These are phyloP conservation scores for Podila verticillata DNA, from an alignment of 192 early-diverging fungal species.

Conservation along the genomic window DNA sequence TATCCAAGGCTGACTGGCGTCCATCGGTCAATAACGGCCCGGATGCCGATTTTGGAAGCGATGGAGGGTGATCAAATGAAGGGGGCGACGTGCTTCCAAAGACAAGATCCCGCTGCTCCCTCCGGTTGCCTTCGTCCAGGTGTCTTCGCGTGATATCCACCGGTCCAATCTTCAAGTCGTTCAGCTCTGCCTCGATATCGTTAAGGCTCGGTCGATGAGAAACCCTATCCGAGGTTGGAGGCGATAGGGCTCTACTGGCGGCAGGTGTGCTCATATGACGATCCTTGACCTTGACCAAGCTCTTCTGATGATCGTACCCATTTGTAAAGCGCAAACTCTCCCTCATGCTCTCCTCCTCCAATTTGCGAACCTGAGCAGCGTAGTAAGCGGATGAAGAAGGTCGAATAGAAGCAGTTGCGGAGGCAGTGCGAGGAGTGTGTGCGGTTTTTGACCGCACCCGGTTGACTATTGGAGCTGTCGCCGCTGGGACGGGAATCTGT, in stretches of 20 bases:
- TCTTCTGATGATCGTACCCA: conserved; percentile 29
- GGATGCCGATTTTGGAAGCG: conserved; percentile 26
- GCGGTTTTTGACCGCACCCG: conserved; percentile 45
- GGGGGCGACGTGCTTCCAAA: conserved; percentile 16
- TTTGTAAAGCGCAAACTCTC: conserved; percentile 41
- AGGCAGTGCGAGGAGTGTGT: conserved; percentile 13
- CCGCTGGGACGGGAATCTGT: conserved; percentile 5
- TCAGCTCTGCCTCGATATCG: conserved; percentile 13
- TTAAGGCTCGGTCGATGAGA: conserved; percentile 15
- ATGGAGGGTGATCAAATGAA: conserved; percentile 14
- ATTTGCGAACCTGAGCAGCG: conserved; percentile 36
- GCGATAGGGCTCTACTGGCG: not conserved
- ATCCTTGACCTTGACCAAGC: conserved; percentile 14
- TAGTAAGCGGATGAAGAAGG: conserved; percentile 37
- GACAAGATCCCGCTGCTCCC: conserved; percentile 31
- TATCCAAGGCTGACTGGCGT: conserved; percentile 12
- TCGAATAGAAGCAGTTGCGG: conserved; percentile 34
- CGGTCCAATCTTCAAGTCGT: conserved; percentile 17
- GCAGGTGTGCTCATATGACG: conserved; percentile 41
- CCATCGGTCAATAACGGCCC: conserved; percentile 16
- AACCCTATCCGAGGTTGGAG: not conserved
- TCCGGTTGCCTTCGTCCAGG: conserved; percentile 11
- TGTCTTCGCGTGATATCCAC: not conserved
- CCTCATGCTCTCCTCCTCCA: conserved; percentile 47
- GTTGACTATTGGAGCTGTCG: conserved; percentile 9